Base-by-base conservation (phyloP, 345 rosid genomes). In the Nasturtium officinale region DNA sequence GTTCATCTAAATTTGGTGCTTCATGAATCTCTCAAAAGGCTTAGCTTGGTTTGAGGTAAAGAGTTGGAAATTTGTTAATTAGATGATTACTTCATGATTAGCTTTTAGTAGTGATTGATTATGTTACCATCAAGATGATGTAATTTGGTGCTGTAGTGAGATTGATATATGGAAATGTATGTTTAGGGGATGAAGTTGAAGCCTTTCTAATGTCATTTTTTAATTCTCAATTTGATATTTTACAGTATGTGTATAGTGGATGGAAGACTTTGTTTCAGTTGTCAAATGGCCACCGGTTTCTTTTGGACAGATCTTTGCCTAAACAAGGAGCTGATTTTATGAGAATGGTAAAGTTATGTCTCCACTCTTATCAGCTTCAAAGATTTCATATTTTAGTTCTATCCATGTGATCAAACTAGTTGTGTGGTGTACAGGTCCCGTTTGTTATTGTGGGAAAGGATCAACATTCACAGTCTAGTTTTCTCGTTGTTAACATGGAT, bases 181-280 rank as follows among this genome's bases (percentile, higher is more conserved):
- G 25, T n/a, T 37, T 37, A 9, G 71, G 9, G 10, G 13, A 21
- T 18, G 16, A 52, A 66, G 48, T 70, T 12, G 30, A 65, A 57
- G 25, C 21, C n/a, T 57, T 69, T 48, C 5, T 59, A 45, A 56
- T 29, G 28, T 17, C 16, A 37, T 29, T 55, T 13, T 10, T 38
- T 18, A 50, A 10, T n/a, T 1, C 6, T n/a, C 10, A 30, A 9
- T 58, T 53, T 32, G 46, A 20, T 72, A 6, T 50, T 0, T 69
- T 21, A 18, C 48, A 95, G 99, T 90, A 87, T 73, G 71, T 91
- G 79, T 91, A 91, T 80, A 85, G 87, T 69, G 96, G 88, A 77
- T 90, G 92, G 99, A 91, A 86, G 77, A 93, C 93, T 26, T 69
- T 95, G 55, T 82, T 88, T 60, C 90, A 86, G 63, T 85, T 91